Evolutionary conservation across 108 stramenopile genomes (phyloP).

Genomic region (Halocafeteria seosinensis): DNA sequence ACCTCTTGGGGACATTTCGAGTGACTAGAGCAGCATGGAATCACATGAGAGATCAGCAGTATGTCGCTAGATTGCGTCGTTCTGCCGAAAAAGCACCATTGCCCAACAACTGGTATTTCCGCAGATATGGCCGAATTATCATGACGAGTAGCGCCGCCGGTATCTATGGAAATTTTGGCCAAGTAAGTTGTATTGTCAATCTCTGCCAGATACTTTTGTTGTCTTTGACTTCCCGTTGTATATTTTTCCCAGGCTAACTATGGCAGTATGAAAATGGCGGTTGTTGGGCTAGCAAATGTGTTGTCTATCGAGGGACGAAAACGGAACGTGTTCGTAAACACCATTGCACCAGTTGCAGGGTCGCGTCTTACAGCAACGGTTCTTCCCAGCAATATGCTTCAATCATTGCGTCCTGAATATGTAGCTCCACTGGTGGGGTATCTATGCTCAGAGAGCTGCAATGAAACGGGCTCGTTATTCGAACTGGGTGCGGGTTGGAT

Average conservation of each 20-base stretch:
- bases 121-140: constrained; percentile 23
- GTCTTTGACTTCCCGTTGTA: too few relatives aligned
- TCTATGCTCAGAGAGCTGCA: constrained; percentile 15
- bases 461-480: neutral
- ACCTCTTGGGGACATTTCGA: constrained; percentile 16
- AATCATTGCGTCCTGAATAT: constrained; percentile 12
- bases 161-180: constrained; percentile 27
- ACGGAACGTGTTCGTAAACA: constrained; percentile 14
- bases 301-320: constrained; percentile 18
- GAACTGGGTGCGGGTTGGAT: constrained; percentile 18
- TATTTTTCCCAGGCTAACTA: constrained; percentile 29
- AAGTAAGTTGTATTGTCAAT: too few relatives aligned
- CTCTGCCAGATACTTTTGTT: too few relatives aligned
- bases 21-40: constrained; percentile 22
- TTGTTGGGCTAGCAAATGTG: constrained; percentile 15
- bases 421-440: constrained; percentile 24
- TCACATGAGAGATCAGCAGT: constrained; percentile 14
- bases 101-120: too few relatives aligned
- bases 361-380: constrained; percentile 21
- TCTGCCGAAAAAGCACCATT: too few relatives aligned
- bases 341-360: constrained; percentile 19
- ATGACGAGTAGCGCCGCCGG: constrained; percentile 12
- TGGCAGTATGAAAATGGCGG: constrained; percentile 11
- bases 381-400: constrained; percentile 17
- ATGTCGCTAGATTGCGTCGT: too few relatives aligned